Base-by-base conservation (phyloP, 805 yeast genomes). In the Lipomyces sp. region DNA sequence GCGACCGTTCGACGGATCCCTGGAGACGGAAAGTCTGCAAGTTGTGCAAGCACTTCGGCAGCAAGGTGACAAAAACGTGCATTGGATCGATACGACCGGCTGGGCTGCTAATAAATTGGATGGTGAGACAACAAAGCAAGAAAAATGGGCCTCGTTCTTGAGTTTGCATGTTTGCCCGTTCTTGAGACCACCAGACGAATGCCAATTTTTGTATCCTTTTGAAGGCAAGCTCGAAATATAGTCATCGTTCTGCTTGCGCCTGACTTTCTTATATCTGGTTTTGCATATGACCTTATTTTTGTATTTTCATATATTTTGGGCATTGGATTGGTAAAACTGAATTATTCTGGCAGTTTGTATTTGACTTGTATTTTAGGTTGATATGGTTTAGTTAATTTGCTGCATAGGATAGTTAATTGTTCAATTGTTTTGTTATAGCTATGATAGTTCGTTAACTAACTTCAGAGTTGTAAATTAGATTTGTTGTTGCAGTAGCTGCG, bases 1-100 rank as follows among this genome's bases (percentile, higher is more conserved):
- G 34, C 66, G 71, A 13, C 70, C 71, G 3, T 42, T 63, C 18
- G 60, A 63, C 51, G 71, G 71, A 34, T 59, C 61, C 18, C 63
- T 65, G 18, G 71, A 68, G 60, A 63, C 60, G n/a, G 71, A 68
- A 34, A 62, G 63, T 18, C 60, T 39, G 53, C 60, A 53, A 18
- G 71, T 60, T 5, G 71, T 66, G 24, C 63, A 53, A 29, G 51
- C 15, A 8, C 50, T 68, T 45, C 64, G 71, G 11, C 55, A 48
- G 42, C 48, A 56, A 4, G 71, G 71, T 8, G 71, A 68, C 50
- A 63, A 57, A 56, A 62, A 66, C 29, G 65, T 66, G 10, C 67
- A 68, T 42, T 68, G 71, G 71, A 24, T 68, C 30, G 71, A 68
- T 33, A 68, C 71, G 35, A 39, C 67, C 29, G 15, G 53, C 42